Base-by-base conservation (phyloP, 2,329 filamentous ascomycete species). In the Plectosphaerella cucumerina region DNA sequence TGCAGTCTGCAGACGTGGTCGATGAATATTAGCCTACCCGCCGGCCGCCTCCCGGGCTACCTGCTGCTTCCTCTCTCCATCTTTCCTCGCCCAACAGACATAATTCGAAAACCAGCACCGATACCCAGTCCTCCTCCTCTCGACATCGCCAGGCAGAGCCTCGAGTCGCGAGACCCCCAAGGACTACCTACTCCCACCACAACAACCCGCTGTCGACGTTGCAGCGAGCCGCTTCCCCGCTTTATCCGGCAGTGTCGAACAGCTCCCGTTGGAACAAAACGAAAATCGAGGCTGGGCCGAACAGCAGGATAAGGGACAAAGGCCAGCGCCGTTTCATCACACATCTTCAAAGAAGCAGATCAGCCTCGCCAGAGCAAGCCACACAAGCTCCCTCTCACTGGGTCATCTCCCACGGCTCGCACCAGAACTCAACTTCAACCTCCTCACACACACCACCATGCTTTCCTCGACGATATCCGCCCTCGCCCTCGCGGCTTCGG, bases 401-500 rank as follows among this genome's bases (percentile, higher is more conserved):
- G 35, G 17, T 9, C n/a, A 37, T 17, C 17, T 18, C 20, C 39
- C 20, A 20, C 17, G 10, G 17, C 39, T 42, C 39, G 39, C 39
- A 21, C 8, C 17, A 18, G n/a, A 21, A 17, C 39, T 4, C 4
- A 42, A 42, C 39, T 12, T 20, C 6, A 42, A 39, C 14, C 35
- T 10, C 9, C 15, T 39, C 35, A 42, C 41, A 52, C 37, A 52
- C 26, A 33, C 46, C 66, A 70, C 57, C 21, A 82, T 81, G 78
- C 61, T 73, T 50, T 65, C 68, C 50, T 76, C 76, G 60, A 62
- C 72, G 62, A 56, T 75, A 52, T 53, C 74, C 55, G 65, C 72
- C 50, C 56, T 80, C 51, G 63, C 71, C 63, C 61, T 74, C 58
- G 76, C 75, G 53, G 69, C 74, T 39, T 57, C 85, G 60, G 74